These are phyloP conservation scores for Colletotrichum sp. DNA, from an alignment of 2,329 filamentous ascomycete species.

Conservation along the genomic window DNA sequence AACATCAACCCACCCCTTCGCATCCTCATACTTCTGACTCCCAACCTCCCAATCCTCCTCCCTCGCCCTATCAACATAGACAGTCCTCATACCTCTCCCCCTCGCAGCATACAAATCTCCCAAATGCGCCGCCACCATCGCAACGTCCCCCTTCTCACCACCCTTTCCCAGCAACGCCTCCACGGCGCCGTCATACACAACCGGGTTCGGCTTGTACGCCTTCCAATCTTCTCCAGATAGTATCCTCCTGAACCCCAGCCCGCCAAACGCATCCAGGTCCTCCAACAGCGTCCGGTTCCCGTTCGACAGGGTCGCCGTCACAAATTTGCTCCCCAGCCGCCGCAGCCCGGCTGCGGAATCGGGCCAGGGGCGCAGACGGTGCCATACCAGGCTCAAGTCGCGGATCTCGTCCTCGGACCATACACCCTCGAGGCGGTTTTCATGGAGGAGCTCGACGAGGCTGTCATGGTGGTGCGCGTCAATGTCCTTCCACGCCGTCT, in stretches of 20 bases:
- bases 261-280: constrained; percentile 65
- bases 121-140: constrained; percentile 80
- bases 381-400: constrained; percentile 73
- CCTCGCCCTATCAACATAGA: constrained; percentile 72
- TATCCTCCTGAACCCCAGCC: constrained; percentile 66
- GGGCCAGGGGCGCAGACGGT: constrained; percentile 71
- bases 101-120: constrained; percentile 71
- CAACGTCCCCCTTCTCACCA: constrained; percentile 64
- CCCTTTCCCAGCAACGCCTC: constrained; percentile 49
- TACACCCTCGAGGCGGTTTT: constrained; percentile 57
- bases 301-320: constrained; percentile 75
- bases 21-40: constrained; percentile 53
- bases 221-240: constrained; percentile 73
- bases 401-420: constrained; percentile 71
- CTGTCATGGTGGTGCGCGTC: constrained; percentile 74
- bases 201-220: constrained; percentile 75
- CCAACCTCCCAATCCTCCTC: constrained; percentile 69
- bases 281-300: constrained; percentile 71
- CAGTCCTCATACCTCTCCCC: constrained; percentile 66
- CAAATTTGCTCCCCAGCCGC: constrained; percentile 55
- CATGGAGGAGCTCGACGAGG: constrained; percentile 60
- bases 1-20: constrained; percentile 48
- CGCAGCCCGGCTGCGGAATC: constrained; percentile 65
- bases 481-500: constrained; percentile 67
- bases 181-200: constrained; percentile 73